phyloP scores from a whole-genome alignment of 2,329 filamentous ascomycete genomes.

The Falciphora oryzae region DNA sequence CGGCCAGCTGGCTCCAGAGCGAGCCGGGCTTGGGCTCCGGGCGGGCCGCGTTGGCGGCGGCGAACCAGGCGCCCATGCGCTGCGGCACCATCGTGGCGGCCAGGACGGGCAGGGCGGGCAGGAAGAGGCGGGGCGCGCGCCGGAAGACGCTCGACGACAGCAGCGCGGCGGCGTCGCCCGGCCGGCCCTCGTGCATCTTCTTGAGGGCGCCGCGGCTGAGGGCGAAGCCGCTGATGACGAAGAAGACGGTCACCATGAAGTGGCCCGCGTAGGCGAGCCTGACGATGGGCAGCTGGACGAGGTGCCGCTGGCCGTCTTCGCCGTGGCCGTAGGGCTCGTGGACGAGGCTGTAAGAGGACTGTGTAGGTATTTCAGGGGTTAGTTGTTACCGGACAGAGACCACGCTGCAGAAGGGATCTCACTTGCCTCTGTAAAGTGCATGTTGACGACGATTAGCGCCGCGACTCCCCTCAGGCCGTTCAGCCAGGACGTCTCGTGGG shows the following conservation, averaged over 20 bases:
- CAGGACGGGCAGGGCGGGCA: constrained; percentile 37
- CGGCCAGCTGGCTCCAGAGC: constrained; percentile 17
- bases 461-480: constrained; percentile 45
- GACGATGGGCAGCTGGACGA: constrained; percentile 38
- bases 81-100: constrained; percentile 27
- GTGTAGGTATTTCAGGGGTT: too few species aligned
- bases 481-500: constrained; percentile 36
- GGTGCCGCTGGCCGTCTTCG: constrained; percentile 20
- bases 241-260: constrained; percentile 46
- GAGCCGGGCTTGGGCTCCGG: constrained; percentile 27
- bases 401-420: too few species aligned
- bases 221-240: constrained; percentile 44
- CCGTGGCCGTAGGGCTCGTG: too few species aligned
- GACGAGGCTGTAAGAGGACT: too few species aligned
- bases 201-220: constrained; percentile 38
- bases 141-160: constrained; percentile 42
- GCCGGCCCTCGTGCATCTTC: constrained; percentile 32
- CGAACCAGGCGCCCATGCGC: too few species aligned
- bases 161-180: constrained; percentile 29
- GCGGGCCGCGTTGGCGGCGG: too few species aligned
- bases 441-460: constrained; percentile 42
- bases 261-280: constrained; percentile 36
- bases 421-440: constrained; percentile 23
- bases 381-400: too few species aligned
- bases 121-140: constrained; percentile 39